Evolutionary conservation across 2,329 filamentous ascomycete genomes (phyloP).

Genomic region (Penicillium hesseltinei): DNA sequence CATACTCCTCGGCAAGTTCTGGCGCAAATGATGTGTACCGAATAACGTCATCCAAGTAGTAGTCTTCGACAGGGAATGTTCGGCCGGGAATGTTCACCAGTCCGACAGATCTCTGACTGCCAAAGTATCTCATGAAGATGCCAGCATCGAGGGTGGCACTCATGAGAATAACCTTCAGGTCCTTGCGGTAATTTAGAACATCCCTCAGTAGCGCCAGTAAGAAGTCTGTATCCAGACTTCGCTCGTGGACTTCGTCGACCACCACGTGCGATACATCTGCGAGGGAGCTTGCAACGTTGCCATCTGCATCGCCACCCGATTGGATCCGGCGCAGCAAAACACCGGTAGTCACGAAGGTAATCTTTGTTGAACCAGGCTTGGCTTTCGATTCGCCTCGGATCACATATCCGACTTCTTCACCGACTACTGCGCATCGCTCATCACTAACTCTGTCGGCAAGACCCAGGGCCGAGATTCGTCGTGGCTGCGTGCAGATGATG

Average conservation of each 20-base stretch:
- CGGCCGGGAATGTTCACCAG: conserved; percentile 82
- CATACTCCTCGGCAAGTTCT: conserved; percentile 32
- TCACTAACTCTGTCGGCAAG: conserved; percentile 92
- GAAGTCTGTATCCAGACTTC: conserved; percentile 93
- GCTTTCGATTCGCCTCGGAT: conserved; percentile 87
- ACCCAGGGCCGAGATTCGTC: conserved; percentile 89
- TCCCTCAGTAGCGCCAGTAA: conserved; percentile 82
- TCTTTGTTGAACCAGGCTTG: conserved; percentile 69
- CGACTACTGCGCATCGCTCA: conserved; percentile 77
- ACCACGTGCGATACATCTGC: conserved; percentile 92
- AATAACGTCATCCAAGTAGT: conserved; percentile 85
- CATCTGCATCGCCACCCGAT: conserved; percentile 74
- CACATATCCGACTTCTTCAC: conserved; percentile 84
- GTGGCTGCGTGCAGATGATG: conserved; percentile 93
- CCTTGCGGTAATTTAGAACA: conserved; percentile 69
- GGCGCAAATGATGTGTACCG: conserved; percentile 70
- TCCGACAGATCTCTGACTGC: conserved; percentile 67
- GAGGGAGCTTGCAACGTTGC: conserved; percentile 76
- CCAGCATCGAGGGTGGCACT: conserved; percentile 89
- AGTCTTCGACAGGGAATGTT: conserved; percentile 86
- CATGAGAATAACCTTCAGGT: conserved; percentile 91
- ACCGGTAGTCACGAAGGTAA: conserved; percentile 95
- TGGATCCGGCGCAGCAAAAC: conserved; percentile 88
- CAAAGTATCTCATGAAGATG: conserved; percentile 83
- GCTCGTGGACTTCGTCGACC: conserved; percentile 95